Evolutionary conservation across 805 yeast species (phyloP).

Genomic region (Ogataea trehalophila): DNA sequence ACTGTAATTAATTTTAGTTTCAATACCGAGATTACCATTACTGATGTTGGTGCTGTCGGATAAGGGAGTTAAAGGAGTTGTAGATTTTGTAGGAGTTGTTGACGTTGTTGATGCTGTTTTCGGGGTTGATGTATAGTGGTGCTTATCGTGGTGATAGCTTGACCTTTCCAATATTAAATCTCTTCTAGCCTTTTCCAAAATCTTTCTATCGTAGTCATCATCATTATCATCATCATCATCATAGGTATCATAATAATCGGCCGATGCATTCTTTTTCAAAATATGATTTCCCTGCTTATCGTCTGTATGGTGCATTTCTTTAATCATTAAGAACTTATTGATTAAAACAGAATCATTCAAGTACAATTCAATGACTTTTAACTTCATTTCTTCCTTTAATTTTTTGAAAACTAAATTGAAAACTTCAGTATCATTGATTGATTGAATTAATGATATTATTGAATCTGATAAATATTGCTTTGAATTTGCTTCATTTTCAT

Average conservation of each 20-base stretch:
- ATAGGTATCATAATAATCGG: not conserved
- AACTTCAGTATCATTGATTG: conserved; percentile 9
- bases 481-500: conserved; percentile 5
- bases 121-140: conserved; percentile 1
- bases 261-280: not conserved
- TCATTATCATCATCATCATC: not conserved
- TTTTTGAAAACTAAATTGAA: conserved; percentile 5
- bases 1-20: too few species aligned
- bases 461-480: conserved; percentile 13
- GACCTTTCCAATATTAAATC: not conserved
- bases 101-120: not conserved
- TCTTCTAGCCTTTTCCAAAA: not conserved
- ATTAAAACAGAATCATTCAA: conserved; percentile 17
- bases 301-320: not conserved
- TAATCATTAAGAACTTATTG: conserved; percentile 2
- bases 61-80: too few species aligned
- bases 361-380: conserved; percentile 13
- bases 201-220: not conserved
- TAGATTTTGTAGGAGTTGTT: not conserved
- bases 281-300: not conserved
- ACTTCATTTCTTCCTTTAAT: conserved; percentile 13
- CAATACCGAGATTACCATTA: too few species aligned
- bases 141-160: not conserved
- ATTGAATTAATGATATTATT: conserved; percentile 8
- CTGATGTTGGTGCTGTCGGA: too few species aligned